Conservation (phyloP, 2,329 filamentous ascomycete species). For the Colletotrichum phormii region DNA sequence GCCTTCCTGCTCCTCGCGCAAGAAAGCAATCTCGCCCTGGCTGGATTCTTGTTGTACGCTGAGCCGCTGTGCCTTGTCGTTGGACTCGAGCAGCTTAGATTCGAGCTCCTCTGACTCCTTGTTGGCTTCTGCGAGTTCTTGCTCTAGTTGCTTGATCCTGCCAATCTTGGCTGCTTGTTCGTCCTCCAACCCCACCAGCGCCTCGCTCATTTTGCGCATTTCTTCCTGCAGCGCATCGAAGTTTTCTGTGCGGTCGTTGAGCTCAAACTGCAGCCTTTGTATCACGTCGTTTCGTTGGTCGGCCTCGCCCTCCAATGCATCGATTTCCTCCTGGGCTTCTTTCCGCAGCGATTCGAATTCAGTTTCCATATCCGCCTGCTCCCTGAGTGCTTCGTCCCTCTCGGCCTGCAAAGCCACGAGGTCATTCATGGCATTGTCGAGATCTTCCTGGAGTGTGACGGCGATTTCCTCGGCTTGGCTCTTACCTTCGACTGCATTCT, state of each 20-base stretch:
- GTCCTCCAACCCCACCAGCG: slow-evolving; percentile 87
- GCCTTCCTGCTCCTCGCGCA: slow-evolving; percentile 94
- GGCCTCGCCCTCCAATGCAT: slow-evolving; percentile 76
- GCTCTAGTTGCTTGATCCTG: slow-evolving; percentile 84
- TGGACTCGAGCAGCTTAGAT: slow-evolving; percentile 83
- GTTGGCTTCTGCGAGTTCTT: slow-evolving; percentile 85
- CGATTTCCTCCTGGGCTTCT: slow-evolving; percentile 75
- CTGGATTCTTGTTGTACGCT: slow-evolving; percentile 93
- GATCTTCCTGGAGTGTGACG: slow-evolving; percentile 80
- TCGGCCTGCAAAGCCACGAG: slow-evolving; percentile 83
- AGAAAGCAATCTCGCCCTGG: slow-evolving; percentile 92
- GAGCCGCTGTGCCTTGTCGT: slow-evolving; percentile 87
- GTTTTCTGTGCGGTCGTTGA: slow-evolving; percentile 84
- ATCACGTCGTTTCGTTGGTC: slow-evolving; percentile 80
- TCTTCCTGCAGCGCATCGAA: slow-evolving; percentile 92
- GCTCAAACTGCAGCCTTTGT: slow-evolving; percentile 75
- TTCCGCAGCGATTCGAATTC: slow-evolving; percentile 71
- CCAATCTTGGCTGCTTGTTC: slow-evolving; percentile 83
- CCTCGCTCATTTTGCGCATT: slow-evolving; percentile 91
- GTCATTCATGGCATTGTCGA: slow-evolving; percentile 83
- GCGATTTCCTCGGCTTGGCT: slow-evolving; percentile 68
- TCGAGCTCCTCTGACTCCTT: slow-evolving; percentile 89
- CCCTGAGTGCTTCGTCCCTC: slow-evolving; percentile 84
- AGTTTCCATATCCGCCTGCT: slow-evolving; percentile 68
- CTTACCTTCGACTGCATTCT: slow-evolving; percentile 74